phyloP scores from a whole-genome alignment of 441 rosid genomes.

The Erodium texanum region DNA sequence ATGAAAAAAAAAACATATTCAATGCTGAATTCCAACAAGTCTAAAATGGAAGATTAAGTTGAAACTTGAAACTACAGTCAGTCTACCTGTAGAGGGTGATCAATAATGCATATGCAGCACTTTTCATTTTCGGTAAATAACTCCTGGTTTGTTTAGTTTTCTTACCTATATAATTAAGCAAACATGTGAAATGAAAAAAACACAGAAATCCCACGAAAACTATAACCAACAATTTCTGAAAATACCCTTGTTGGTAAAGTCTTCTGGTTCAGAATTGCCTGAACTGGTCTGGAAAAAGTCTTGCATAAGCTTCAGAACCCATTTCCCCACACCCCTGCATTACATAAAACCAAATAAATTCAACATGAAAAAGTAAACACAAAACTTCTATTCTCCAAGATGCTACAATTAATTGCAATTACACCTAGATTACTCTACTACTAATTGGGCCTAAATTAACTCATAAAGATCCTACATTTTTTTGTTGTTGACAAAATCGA shows the following conservation, averaged over 20 bases:
- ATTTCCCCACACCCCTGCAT: constrained; percentile 79
- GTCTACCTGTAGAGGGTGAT: constrained; percentile 66
- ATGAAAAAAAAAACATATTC: constrained; percentile 15
- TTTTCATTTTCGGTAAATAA: constrained; percentile 69
- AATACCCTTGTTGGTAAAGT: constrained; percentile 32
- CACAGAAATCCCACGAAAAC: constrained; percentile 3
- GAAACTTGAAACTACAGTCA: not conserved
- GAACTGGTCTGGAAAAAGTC: constrained; percentile 45
- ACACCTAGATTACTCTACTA: not conserved
- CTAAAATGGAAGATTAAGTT: not conserved
- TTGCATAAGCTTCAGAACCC: constrained; percentile 63
- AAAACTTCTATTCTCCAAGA: not conserved
- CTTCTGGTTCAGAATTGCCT: constrained; percentile 49
- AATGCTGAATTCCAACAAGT: constrained; percentile 12
- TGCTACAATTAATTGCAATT: too few species aligned
- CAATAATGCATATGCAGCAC: constrained; percentile 76
- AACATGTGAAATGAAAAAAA: not conserved
- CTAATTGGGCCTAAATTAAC: not conserved
- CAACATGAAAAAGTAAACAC: not conserved
- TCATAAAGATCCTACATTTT: not conserved
- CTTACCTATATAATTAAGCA: constrained; percentile 31
- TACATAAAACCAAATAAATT: constrained; percentile 12
- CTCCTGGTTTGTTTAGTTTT: constrained; percentile 38
- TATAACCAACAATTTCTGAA: constrained; percentile 2
- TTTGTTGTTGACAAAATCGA: not conserved